Percentiles rank a stretch among this genome's conserved stretches.
Evolutionary conservation across 495 filamentous ascomycete genomes (phyloP).

Genomic region (Friedmanniomyces simplex): DNA sequence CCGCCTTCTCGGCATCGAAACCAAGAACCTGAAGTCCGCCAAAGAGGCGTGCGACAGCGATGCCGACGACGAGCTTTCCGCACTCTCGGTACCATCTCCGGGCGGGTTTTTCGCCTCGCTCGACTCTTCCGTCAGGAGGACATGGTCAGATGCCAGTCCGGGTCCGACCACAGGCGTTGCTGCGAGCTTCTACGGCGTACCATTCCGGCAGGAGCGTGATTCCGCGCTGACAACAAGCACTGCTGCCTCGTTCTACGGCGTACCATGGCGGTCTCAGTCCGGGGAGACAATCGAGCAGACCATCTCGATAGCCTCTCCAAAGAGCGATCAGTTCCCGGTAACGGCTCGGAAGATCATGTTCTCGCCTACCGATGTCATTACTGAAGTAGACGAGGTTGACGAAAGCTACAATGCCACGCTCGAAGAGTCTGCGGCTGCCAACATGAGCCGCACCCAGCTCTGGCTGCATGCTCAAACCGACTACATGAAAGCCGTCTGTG

Average conservation of each 20-base stretch:
- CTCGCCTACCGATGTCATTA: slow-evolving; percentile 23
- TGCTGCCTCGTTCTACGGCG: slow-evolving; percentile 74
- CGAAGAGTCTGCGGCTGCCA: slow-evolving; percentile 49
- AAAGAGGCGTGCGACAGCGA: slow-evolving; percentile 13
- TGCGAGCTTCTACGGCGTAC: slow-evolving; percentile 21
- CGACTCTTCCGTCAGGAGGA: slow-evolving; percentile 52
- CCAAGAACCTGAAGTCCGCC: slow-evolving; percentile 17
- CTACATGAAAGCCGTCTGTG: slow-evolving; percentile 61
- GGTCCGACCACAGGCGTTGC: slow-evolving; percentile 29
- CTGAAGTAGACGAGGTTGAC: slow-evolving; percentile 39
- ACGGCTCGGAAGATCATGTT: slow-evolving; percentile 24
- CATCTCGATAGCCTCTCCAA: slow-evolving; percentile 43
- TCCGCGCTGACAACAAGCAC: slow-evolving; percentile 58
- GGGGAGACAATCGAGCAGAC: slow-evolving; percentile 55
- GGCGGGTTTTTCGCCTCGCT: slow-evolving; percentile 85
- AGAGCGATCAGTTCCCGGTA: slow-evolving; percentile 4
- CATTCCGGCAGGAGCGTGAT: slow-evolving; percentile 23
- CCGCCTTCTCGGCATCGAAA: slow-evolving; percentile 19
- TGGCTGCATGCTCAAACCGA: slow-evolving; percentile 74
- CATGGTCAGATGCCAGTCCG: slow-evolving; percentile 53
- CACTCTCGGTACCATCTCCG: slow-evolving; percentile 62
- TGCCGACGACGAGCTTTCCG: slow-evolving; percentile 52
- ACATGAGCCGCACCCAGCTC: slow-evolving; percentile 65
- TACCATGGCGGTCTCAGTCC: slow-evolving; percentile 52
- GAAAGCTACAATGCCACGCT: slow-evolving; percentile 58